Percentiles rank a stretch among this genome's conserved stretches.
phyloP scores from a whole-genome alignment of 2,329 filamentous ascomycete genomes.

The Aspergillus fumigatiaffinis region DNA sequence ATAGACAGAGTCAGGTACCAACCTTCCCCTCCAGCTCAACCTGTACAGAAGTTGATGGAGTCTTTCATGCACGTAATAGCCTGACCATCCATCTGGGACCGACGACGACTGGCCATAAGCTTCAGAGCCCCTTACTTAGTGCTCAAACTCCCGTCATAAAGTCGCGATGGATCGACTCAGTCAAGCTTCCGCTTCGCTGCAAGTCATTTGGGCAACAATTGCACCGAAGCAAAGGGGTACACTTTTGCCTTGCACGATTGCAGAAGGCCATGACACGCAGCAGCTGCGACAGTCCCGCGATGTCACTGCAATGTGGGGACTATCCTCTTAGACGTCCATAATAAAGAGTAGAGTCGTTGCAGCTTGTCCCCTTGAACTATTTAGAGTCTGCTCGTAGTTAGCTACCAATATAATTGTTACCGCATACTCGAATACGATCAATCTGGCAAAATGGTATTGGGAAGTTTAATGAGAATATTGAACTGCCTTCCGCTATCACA shows the following conservation, averaged over 20 bases:
- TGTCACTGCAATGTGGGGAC: too few species aligned
- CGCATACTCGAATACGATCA: too few species aligned
- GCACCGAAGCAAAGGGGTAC: not conserved
- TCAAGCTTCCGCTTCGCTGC: not conserved
- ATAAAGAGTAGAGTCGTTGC: too few species aligned
- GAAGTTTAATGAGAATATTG: too few species aligned
- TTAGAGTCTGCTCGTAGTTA: too few species aligned
- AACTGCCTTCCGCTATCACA: too few species aligned
- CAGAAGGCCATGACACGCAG: not conserved
- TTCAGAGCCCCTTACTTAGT: not conserved
- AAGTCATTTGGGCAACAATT: not conserved
- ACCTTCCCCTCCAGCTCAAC: not conserved
- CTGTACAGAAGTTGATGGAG: not conserved
- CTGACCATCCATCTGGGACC: not conserved
- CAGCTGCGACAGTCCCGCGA: too few species aligned
- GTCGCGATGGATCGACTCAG: not conserved
- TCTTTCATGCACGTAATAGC: not conserved
- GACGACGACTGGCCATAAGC: not conserved
- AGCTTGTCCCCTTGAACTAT: too few species aligned
- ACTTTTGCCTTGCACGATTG: not conserved
- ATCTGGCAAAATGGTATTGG: too few species aligned
- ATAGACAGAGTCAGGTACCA: not conserved
- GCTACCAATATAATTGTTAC: too few species aligned
- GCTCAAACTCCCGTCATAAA: not conserved
- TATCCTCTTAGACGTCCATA: too few species aligned